These are phyloP conservation scores for Xylariaceae sp. DNA, from an alignment of 2,329 filamentous ascomycete species.

Conservation along the genomic window DNA sequence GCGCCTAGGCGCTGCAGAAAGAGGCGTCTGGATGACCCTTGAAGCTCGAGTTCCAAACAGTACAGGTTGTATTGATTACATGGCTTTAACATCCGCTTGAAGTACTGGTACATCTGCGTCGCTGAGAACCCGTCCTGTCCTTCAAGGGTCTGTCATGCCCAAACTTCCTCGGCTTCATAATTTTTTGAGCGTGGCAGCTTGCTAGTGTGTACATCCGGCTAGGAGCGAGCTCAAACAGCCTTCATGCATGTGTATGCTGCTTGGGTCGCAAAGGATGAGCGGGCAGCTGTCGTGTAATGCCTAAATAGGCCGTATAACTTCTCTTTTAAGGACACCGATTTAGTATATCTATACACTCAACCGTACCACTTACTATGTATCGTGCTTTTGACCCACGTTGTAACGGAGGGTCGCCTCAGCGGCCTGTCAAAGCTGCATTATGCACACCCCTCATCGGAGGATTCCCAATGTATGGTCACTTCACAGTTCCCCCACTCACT, in stretches of 20 bases:
- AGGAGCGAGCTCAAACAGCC: neutral
- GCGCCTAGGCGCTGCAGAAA: neutral
- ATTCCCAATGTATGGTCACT: slow-evolving; percentile 22
- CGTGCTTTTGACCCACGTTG: slow-evolving; percentile 16
- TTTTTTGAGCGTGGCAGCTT: no score
- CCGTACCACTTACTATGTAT: neutral
- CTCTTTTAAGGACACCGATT: slow-evolving; percentile 17
- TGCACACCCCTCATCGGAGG: slow-evolving; percentile 33
- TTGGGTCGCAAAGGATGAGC: neutral
- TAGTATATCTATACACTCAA: no score
- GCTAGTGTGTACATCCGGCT: neutral
- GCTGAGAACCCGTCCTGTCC: slow-evolving; percentile 1
- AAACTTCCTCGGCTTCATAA: slow-evolving; percentile 2
- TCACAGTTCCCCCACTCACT: neutral
- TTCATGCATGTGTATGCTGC: neutral
- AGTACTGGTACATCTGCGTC: slow-evolving; percentile 1
- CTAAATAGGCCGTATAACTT: slow-evolving; percentile 8
- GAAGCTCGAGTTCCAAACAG: no score
- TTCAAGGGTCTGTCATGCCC: slow-evolving; percentile 1
- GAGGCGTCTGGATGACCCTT: no score
- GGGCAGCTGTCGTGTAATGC: neutral
- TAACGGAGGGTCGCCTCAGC: slow-evolving; percentile 19
- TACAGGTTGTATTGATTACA: neutral
- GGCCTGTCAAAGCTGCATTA: slow-evolving; percentile 34
- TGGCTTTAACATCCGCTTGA: neutral